Percentiles rank a stretch among this genome's conserved stretches.
phyloP scores from a whole-genome alignment of 805 yeast species.

The Jamesozyma rosinii region DNA sequence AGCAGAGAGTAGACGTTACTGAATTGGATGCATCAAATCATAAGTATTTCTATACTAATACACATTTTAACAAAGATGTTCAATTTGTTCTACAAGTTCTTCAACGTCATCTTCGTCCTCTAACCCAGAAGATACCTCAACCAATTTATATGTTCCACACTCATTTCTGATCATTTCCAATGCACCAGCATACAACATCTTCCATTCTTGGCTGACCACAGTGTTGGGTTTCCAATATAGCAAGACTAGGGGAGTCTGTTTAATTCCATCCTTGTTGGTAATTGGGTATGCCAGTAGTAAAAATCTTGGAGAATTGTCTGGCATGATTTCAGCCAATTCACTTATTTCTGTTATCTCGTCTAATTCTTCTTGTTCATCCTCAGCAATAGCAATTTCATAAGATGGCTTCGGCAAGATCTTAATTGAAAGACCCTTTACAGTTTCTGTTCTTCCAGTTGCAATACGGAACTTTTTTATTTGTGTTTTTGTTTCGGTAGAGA shows the following conservation, averaged over 20 bases:
- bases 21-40: no score
- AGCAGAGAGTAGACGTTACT: no score
- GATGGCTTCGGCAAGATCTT: conserved; percentile 28
- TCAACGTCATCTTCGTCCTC: conserved; percentile 29
- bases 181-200: conserved; percentile 89
- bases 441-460: conserved; percentile 53
- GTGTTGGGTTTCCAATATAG: conserved; percentile 87
- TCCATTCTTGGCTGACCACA: conserved; percentile 59
- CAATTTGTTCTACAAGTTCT: conserved; percentile 33
- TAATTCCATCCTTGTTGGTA: conserved; percentile 60
- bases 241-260: conserved; percentile 63
- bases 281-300: conserved; percentile 70
- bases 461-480: conserved; percentile 64
- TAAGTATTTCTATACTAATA: no score
- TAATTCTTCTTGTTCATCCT: conserved; percentile 43
- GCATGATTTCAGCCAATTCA: conserved; percentile 64
- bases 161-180: conserved; percentile 68
- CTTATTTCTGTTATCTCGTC: conserved; percentile 41
- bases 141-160: conserved; percentile 54
- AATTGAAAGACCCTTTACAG: conserved; percentile 49
- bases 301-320: conserved; percentile 74
- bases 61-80: conserved; percentile 8
- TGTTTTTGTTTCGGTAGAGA: conserved; percentile 51
- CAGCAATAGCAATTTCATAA: conserved; percentile 26
- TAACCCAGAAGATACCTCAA: conserved; percentile 29